Conservation (phyloP, 108 stramenopile species). For the Parietichytrium sp. region DNA sequence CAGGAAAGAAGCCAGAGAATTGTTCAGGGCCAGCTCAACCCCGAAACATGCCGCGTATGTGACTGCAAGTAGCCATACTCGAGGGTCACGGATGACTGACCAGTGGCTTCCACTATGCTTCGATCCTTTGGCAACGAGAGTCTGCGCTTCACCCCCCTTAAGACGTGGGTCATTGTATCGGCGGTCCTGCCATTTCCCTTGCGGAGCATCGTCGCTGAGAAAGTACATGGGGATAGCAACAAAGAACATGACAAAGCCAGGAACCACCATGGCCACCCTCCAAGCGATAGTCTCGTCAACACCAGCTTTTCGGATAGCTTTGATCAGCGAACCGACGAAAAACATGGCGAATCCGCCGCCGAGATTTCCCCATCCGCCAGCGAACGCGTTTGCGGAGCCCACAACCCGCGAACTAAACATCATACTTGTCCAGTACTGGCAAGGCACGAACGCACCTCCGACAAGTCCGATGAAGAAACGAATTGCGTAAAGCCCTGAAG, state of each 20-base stretch:
- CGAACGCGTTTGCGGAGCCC: conserved; percentile 48
- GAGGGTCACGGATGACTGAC: conserved; percentile 39
- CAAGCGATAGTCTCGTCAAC: conserved; percentile 47
- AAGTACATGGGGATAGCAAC: conserved; percentile 46
- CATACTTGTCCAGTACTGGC: conserved; percentile 50
- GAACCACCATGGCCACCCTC: conserved; percentile 48
- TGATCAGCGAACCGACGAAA: conserved; percentile 17
- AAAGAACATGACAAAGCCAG: conserved; percentile 45
- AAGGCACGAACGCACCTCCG: conserved; percentile 49
- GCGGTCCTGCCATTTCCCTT: conserved; percentile 53
- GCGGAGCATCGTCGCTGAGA: conserved; percentile 50
- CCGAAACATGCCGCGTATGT: conserved; percentile 52
- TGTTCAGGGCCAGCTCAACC: conserved; percentile 30
- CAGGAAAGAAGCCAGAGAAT: conserved; percentile 25
- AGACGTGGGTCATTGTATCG: conserved; percentile 42
- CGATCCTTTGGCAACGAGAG: conserved; percentile 41
- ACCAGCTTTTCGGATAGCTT: background rate
- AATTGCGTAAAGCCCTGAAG: conserved; percentile 42
- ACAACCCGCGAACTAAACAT: conserved; percentile 50
- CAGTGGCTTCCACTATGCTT: too few species aligned
- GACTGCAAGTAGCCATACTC: conserved; percentile 46
- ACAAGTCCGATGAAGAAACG: conserved; percentile 54
- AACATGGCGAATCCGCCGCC: conserved; percentile 39
- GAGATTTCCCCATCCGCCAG: conserved; percentile 54
- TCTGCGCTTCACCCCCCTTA: too few species aligned